Percentiles rank a stretch among this genome's conserved stretches.
Conservation (phyloP, 1,139 yeast species). For the Pichia sp. region DNA sequence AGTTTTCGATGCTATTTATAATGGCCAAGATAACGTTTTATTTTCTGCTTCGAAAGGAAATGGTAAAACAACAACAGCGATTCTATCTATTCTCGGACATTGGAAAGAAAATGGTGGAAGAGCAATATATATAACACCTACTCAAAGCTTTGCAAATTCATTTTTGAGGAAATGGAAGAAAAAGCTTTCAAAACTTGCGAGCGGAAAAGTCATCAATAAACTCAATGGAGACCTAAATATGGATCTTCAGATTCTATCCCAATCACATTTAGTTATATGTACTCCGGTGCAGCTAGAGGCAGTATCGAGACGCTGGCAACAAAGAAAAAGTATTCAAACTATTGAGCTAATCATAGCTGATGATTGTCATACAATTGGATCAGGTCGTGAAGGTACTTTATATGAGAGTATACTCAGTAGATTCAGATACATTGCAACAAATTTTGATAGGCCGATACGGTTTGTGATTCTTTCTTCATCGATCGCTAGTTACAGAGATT, state of each 20-base stretch:
- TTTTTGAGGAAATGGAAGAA: constrained; percentile 49
- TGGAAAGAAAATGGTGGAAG: constrained; percentile 65
- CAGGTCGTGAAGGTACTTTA: constrained; percentile 48
- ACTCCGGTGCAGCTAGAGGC: constrained; percentile 77
- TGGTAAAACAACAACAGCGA: constrained; percentile 72
- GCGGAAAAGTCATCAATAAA: constrained; percentile 49
- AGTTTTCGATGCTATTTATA: constrained; percentile 56
- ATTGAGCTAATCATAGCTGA: constrained; percentile 71
- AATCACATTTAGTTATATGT: constrained; percentile 64
- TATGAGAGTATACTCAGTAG: constrained; percentile 74
- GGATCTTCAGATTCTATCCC: constrained; percentile 54
- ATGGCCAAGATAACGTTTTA: constrained; percentile 51
- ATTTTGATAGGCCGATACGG: constrained; percentile 52
- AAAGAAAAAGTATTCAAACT: constrained; percentile 61
- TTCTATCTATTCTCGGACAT: constrained; percentile 65
- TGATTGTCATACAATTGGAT: constrained; percentile 70
- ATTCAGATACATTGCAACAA: constrained; percentile 64
- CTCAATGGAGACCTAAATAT: constrained; percentile 58
- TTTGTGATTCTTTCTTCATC: constrained; percentile 67
- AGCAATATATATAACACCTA: constrained; percentile 65
- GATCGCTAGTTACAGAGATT: constrained; percentile 68
- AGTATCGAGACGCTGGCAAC: constrained; percentile 78
- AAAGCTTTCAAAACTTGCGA: constrained; percentile 42
- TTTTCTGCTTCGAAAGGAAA: constrained; percentile 72
- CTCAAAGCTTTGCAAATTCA: constrained; percentile 50